phyloP scores from a whole-genome alignment of 2,329 filamentous ascomycete genomes.

The Ceratocystis alfenasii region DNA sequence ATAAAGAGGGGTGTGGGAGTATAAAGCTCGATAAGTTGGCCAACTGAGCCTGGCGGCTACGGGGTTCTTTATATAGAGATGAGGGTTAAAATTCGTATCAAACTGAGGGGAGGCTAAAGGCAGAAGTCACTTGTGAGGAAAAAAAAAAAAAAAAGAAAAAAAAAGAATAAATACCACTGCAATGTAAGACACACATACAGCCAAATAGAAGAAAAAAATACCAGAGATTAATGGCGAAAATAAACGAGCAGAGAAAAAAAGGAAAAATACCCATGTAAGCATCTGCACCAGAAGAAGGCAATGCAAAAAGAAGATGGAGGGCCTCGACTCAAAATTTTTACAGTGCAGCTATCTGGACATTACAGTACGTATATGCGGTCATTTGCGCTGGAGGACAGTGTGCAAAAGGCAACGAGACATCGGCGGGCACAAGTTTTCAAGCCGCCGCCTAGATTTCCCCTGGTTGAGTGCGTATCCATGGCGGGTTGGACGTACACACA shows the following conservation, averaged over 20 bases:
- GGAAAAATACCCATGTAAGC: no score
- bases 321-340: no score
- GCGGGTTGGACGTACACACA: background rate
- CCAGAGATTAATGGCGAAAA: background rate
- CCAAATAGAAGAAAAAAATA: background rate
- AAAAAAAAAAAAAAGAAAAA: background rate
- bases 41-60: constrained; percentile 4
- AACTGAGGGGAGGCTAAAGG: background rate
- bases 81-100: background rate
- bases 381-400: no score
- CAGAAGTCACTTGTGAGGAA: background rate
- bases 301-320: no score
- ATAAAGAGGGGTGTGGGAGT: background rate
- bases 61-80: constrained; percentile 5
- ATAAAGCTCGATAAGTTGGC: background rate
- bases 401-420: no score
- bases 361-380: no score
- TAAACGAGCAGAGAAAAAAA: no score
- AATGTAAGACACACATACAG: no score
- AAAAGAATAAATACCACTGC: background rate
- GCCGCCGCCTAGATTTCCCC: background rate
- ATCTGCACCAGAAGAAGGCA: no score
- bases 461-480: background rate
- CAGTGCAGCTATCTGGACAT: no score
- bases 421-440: no score